These are phyloP conservation scores for Asterochloris sp. DNA, from an alignment of 139 green algal species.

Conservation along the genomic window DNA sequence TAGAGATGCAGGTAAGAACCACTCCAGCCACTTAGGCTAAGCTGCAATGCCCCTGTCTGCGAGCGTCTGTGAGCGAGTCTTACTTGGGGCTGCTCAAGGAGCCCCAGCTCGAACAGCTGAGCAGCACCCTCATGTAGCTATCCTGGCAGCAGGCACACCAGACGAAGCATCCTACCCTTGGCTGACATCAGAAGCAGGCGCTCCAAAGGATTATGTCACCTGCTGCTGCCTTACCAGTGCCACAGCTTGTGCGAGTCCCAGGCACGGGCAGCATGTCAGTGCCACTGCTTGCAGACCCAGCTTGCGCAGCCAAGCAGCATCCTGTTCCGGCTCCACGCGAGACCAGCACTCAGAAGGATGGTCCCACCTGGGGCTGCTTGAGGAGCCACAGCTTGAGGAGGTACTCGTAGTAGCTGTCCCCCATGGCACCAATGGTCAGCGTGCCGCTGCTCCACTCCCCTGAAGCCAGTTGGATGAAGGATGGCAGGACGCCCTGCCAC, in stretches of 20 bases:
- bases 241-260: neutral
- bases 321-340: neutral
- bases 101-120: neutral
- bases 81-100: neutral
- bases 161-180: constrained; percentile 82
- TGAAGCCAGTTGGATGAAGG: constrained; percentile 21
- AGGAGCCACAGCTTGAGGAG: constrained; percentile 80
- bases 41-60: neutral
- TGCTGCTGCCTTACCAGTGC: constrained; percentile 43
- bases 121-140: no score
- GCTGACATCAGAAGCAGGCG: constrained; percentile 50
- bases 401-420: constrained; percentile 79
- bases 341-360: neutral
- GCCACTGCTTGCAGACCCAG: neutral
- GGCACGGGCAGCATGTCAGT: neutral
- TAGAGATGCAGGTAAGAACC: neutral
- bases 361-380: neutral
- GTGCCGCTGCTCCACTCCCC: constrained; percentile 12
- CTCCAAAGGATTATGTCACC: constrained; percentile 56
- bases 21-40: neutral
- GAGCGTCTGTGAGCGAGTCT: neutral
- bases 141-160: constrained; percentile 81
- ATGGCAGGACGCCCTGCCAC: constrained; percentile 16
- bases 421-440: constrained; percentile 44
- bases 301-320: neutral